Base-by-base conservation (phyloP, 495 filamentous ascomycete genomes). In the Terfezia boudieri region DNA sequence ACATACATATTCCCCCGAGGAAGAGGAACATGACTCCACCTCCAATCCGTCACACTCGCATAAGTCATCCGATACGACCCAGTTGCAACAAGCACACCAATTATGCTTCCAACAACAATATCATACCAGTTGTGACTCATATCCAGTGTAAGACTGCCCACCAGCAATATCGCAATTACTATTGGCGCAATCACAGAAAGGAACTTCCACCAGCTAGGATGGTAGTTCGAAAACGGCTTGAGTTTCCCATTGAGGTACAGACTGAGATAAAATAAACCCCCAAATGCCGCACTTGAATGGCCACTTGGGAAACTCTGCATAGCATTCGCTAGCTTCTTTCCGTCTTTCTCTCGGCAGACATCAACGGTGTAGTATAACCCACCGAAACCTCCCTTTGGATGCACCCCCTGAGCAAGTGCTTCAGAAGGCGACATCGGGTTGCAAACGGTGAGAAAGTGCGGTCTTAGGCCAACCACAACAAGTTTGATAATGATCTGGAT, bases 221-320 rank as follows among this genome's bases (percentile, higher is more conserved):
- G 76, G 58, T 76, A 75, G 63, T 76, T 71, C 50, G 71, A 58
- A 57, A 76, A 78, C 20, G 76, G 70, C 64, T 80, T 79, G 17
- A 83, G 67, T 56, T 81, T 80, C 8, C 74, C 77, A 56, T 82
- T 81, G 16, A 82, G 67, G 61, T 79, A 83, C 0, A 82, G 68
- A n/a, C 68, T 69, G 5, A 80, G 61, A 55, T 71, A 82, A 6
- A 71, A 60, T 51, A 74, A 73, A n/a, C 71, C 74, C 0, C 75
- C 74, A 55, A 79, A 81, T 0, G 77, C 73, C 8, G 72, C 72
- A 0, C 71, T 70, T 43, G 75, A 68, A 60, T 82, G 78, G 7
- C 80, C 80, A 10, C 69, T 73, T 0, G 79, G 79, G 60, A 82
- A 80, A 1, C 71, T 73, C 59, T 78, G 71, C 35, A 81, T 64